Evolutionary conservation across 2,329 filamentous ascomycete species (phyloP), one percentile per base, ranked within the genome.

Genomic region (Trichoderma sp.): DNA sequence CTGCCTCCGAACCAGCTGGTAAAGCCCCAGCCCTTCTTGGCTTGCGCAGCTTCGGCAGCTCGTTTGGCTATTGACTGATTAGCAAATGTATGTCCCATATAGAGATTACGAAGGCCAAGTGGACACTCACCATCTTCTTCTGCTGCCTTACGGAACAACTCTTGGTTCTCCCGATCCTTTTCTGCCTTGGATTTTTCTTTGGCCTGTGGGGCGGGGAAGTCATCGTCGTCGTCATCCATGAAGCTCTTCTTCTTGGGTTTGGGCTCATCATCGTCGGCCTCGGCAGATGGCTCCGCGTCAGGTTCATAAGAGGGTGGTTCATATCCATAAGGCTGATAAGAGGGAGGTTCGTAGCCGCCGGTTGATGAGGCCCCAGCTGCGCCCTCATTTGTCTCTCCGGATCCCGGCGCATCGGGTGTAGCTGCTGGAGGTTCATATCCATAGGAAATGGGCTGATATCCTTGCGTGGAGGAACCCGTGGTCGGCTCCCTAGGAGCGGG

Each of bases 71-170:
- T 52, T 24, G 9, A 6, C 9, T 66, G 68, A 14, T 73, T 70
- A 72, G 69, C 50, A 24, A 3, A 14, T 3, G 17, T 19, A 5
- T 7, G 2, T 51, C 15, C 17, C 15, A 47, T 21, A 5, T 24
- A 26, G 34, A 9, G 4, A 7, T 4, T 4, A 24, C 17, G 7
- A 34, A 26, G 21, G 24, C 14, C 3, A 48, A 61, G 34, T 24
- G 60, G 7, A 43, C 21, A 17, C 84, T 83, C 76, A 88, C 86
- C 85, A 78, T 90, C 88, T 77, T 88, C 87, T 72, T 90, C 93
- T 0, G 92, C 94, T 28, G 91, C 92, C 75, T 89, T 92, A 63
- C 88, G 86, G 81, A 97, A 92, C 75, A 92, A 88, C 71, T 96
- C 93, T 65, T 92, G 90, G 55, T 93, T 93, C 75, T 92, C 90